phyloP scores from a whole-genome alignment of 352 stramenopile genomes.

The Phytophthora hibernalis region DNA sequence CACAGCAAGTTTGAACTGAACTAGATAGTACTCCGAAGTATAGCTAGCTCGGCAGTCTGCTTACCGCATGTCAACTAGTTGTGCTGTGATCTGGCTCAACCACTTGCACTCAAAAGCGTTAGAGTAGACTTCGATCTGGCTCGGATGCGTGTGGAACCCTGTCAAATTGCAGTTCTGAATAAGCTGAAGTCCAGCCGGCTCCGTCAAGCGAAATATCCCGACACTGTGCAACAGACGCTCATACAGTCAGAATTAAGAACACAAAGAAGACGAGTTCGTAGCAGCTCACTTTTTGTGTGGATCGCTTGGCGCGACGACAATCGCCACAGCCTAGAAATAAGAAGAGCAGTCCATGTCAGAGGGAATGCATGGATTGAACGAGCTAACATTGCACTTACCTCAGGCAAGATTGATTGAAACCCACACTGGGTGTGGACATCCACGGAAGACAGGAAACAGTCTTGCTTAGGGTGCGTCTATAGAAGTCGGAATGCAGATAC shows the following conservation, averaged over 20 bases:
- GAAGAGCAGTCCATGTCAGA: conserved; percentile 1
- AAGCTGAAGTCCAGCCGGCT: conserved; percentile 80
- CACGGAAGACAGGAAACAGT: conserved; percentile 90
- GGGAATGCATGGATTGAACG: too few species aligned
- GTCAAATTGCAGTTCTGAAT: conserved; percentile 90
- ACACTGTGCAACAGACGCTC: conserved; percentile 47
- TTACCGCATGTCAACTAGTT: conserved; percentile 80
- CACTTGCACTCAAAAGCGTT: conserved; percentile 78
- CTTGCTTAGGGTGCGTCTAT: conserved; percentile 88
- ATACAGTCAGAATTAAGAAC: neutral
- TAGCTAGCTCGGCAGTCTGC: neutral
- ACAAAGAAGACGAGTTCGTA: neutral
- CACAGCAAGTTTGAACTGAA: conserved; percentile 10
- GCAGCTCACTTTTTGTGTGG: conserved; percentile 56
- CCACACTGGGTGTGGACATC: conserved; percentile 92
- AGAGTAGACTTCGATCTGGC: conserved; percentile 80
- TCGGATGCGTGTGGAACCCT: conserved; percentile 88
- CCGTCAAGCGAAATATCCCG: conserved; percentile 85
- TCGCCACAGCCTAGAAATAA: conserved; percentile 70
- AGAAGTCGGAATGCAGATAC: conserved; percentile 11
- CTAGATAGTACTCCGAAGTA: too few species aligned
- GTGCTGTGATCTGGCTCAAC: conserved; percentile 44
- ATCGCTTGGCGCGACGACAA: conserved; percentile 87
- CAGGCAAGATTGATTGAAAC: conserved; percentile 90
- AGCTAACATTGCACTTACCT: conserved; percentile 44